Evolutionary conservation across 768 basidiomycete species (phyloP).

Genomic region (Royoungia palumana): DNA sequence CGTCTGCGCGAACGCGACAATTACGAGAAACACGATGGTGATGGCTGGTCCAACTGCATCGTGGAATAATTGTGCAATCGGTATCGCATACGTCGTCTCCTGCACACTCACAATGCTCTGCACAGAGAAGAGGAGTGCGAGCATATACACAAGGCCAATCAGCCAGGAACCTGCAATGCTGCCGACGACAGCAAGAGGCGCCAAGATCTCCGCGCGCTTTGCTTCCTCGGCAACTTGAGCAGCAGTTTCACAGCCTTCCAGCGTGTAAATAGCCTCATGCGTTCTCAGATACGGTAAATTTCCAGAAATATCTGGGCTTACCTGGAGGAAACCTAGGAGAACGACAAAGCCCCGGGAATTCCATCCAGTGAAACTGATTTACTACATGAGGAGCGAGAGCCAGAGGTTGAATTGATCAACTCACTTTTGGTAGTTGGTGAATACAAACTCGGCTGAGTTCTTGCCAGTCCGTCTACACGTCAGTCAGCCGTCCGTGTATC

Average conservation of each 20-base stretch:
- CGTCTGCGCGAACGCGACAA: conserved; percentile 48
- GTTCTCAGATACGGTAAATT: neutral
- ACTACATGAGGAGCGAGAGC: neutral
- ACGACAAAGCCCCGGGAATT: conserved; percentile 51
- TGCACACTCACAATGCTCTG: conserved; percentile 51
- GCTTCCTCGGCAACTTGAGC: conserved; percentile 65
- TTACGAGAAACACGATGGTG: conserved; percentile 48
- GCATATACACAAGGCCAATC: conserved; percentile 55
- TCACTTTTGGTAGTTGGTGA: conserved; percentile 55
- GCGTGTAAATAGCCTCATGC: conserved; percentile 50
- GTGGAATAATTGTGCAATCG: conserved; percentile 55
- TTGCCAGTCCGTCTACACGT: conserved; percentile 23
- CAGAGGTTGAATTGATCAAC: conserved; percentile 6
- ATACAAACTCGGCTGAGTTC: conserved; percentile 53
- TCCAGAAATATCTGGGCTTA: neutral
- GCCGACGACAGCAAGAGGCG: conserved; percentile 54
- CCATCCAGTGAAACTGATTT: conserved; percentile 53
- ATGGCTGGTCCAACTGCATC: conserved; percentile 49
- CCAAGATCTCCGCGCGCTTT: conserved; percentile 51
- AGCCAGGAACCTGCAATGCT: conserved; percentile 56
- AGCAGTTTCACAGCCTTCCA: conserved; percentile 61
- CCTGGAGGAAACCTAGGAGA: conserved; percentile 48
- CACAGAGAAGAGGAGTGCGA: conserved; percentile 55
- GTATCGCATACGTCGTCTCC: conserved; percentile 50
- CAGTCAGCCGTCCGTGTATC: neutral